phyloP scores from a whole-genome alignment of 192 early-diverging fungal species.

The Gigaspora rosea region DNA sequence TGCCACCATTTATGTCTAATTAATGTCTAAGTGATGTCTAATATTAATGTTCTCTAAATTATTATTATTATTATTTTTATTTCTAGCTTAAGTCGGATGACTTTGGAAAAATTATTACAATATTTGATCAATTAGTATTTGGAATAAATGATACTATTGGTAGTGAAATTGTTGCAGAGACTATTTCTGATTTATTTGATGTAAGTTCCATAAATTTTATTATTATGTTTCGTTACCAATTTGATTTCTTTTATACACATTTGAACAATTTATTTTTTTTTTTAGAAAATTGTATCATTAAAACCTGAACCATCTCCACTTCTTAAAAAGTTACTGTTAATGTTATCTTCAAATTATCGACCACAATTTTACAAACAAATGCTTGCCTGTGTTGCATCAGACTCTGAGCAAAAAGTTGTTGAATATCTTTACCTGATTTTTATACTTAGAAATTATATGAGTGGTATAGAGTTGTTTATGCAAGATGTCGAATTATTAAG shows the following conservation, averaged over 20 bases:
- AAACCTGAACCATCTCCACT: constrained; percentile 42
- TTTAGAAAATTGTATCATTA: constrained; percentile 40
- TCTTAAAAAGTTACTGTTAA: constrained; percentile 42
- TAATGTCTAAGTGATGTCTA: too few species aligned
- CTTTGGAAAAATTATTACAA: constrained; percentile 22
- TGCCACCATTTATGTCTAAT: neutral
- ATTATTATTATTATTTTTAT: neutral
- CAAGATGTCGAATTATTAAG: constrained; percentile 56
- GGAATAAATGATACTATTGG: constrained; percentile 38
- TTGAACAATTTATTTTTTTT: neutral
- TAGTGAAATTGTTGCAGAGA: constrained; percentile 42
- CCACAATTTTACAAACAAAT: constrained; percentile 54
- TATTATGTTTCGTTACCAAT: neutral
- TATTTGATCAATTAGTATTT: constrained; percentile 23
- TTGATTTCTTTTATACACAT: neutral
- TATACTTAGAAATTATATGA: constrained; percentile 46
- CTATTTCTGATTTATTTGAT: constrained; percentile 47
- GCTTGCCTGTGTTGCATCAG: constrained; percentile 56
- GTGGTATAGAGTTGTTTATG: constrained; percentile 57
- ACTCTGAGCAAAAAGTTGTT: constrained; percentile 44
- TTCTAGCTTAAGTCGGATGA: constrained; percentile 26
- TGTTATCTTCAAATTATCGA: constrained; percentile 40
- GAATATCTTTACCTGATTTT: constrained; percentile 47
- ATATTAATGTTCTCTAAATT: neutral
- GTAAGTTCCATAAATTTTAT: constrained; percentile 29